Conservation (phyloP, 345 rosid species). For the Rhodomyrtus tomentosa region DNA sequence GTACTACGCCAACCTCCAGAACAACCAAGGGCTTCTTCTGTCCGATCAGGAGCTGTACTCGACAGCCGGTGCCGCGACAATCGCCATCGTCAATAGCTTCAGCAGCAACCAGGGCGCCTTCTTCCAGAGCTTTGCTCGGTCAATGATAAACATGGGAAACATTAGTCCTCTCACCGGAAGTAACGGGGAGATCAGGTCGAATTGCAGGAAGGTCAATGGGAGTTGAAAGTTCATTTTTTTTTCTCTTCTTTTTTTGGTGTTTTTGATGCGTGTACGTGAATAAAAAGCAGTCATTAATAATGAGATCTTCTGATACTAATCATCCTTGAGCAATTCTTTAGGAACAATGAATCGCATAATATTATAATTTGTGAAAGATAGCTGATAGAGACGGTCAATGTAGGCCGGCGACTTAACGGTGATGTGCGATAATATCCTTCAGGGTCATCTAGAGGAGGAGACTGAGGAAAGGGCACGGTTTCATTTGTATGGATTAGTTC, state of each 20-base stretch:
- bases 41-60: constrained; percentile 41
- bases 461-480: background rate
- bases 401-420: background rate
- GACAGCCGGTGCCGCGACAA: constrained; percentile 7
- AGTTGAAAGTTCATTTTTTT: background rate
- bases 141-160: constrained; percentile 44
- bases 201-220: constrained; percentile 25
- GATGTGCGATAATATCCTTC: background rate
- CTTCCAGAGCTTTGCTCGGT: constrained; percentile 18
- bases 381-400: background rate
- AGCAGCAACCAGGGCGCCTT: constrained; percentile 10
- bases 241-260: background rate
- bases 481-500: background rate
- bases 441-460: background rate
- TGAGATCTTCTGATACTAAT: background rate
- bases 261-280: background rate
- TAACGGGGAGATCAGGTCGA: constrained; percentile 22
- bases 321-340: background rate
- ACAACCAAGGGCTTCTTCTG: constrained; percentile 25
- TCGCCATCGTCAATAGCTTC: constrained; percentile 21
- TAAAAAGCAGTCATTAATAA: background rate
- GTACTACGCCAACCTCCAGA: constrained; percentile 32
- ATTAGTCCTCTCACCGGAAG: constrained; percentile 25
- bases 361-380: background rate
- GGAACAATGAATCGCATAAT: background rate